Percentiles rank a stretch among this genome's conserved stretches.
Evolutionary conservation across 2,329 filamentous ascomycete species (phyloP).

Genomic region (Pyricularia pennisetigena): DNA sequence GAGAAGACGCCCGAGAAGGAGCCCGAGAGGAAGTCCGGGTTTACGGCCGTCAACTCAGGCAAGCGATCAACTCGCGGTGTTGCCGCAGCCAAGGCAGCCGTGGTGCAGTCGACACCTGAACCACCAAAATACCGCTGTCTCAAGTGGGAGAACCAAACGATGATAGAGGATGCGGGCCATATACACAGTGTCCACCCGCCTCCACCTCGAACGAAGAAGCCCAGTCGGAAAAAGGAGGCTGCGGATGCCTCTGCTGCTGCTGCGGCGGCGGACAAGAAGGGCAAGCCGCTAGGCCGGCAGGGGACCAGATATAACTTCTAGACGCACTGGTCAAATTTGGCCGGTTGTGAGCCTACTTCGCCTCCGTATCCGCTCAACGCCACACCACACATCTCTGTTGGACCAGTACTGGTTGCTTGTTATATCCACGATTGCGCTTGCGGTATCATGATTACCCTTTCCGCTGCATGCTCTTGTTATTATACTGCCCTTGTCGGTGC

Average conservation of each 20-base stretch:
- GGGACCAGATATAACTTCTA: constrained; percentile 10
- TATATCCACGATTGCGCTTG: background rate
- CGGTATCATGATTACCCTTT: background rate
- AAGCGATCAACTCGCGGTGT: constrained; percentile 4
- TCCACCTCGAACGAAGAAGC: constrained; percentile 36
- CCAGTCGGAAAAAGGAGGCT: constrained; percentile 37
- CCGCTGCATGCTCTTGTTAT: background rate
- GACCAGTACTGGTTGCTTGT: background rate
- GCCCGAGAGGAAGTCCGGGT: constrained; percentile 11
- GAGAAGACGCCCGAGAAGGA: constrained; percentile 11
- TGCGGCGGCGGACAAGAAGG: constrained; percentile 13
- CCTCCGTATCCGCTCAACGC: background rate
- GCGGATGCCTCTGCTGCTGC: constrained; percentile 9
- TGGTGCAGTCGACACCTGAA: constrained; percentile 29
- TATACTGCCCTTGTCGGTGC: background rate
- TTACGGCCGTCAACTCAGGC: background rate
- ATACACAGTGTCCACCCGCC: constrained; percentile 47
- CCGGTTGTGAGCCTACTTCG: background rate
- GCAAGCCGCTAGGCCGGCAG: constrained; percentile 12
- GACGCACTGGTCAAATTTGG: background rate
- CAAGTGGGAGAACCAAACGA: constrained; percentile 46
- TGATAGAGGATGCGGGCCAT: constrained; percentile 46
- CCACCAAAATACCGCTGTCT: constrained; percentile 34
- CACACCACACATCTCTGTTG: background rate
- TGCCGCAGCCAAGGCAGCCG: constrained; percentile 18